phyloP scores from a whole-genome alignment of 73 alveolate species.

The Effrenium voratum region DNA sequence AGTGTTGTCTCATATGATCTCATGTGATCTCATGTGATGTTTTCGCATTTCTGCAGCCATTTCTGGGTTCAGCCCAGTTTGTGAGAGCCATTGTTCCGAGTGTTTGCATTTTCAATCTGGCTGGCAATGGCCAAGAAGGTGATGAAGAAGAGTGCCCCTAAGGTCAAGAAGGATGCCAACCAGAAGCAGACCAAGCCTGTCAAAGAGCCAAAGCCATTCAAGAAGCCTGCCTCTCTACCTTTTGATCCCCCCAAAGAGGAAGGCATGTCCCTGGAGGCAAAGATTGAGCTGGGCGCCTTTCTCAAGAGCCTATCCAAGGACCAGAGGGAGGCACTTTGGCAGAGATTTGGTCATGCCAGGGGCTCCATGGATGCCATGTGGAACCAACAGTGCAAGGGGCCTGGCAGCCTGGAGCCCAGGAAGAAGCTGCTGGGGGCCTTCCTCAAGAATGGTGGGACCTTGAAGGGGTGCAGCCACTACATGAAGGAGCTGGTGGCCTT shows the following conservation, averaged over 20 bases:
- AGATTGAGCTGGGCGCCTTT: background rate
- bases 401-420: background rate
- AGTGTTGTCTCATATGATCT: too few relatives aligned
- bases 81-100: background rate
- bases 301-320: background rate
- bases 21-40: background rate
- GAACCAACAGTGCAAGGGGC: too few relatives aligned
- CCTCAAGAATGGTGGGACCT: conserved; percentile 12
- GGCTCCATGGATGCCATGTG: too few relatives aligned
- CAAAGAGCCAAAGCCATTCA: background rate
- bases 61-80: too few relatives aligned
- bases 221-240: background rate
- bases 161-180: background rate
- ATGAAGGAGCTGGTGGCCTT: background rate
- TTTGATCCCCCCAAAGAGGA: background rate
- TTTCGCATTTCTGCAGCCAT: background rate
- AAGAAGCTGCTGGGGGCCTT: background rate
- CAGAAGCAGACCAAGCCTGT: background rate
- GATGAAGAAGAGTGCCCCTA: background rate
- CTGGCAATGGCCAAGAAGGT: background rate
- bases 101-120: background rate
- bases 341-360: conserved; percentile 1
- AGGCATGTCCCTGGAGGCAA: conserved; percentile 31
- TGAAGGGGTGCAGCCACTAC: background rate
- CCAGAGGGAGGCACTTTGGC: conserved; percentile 33